A percentile compares a stretch with the other conserved stretches of the same genome.
These are phyloP conservation scores for Hanseniaspora taiwanica DNA, from an alignment of 805 yeast species.

Conservation along the genomic window DNA sequence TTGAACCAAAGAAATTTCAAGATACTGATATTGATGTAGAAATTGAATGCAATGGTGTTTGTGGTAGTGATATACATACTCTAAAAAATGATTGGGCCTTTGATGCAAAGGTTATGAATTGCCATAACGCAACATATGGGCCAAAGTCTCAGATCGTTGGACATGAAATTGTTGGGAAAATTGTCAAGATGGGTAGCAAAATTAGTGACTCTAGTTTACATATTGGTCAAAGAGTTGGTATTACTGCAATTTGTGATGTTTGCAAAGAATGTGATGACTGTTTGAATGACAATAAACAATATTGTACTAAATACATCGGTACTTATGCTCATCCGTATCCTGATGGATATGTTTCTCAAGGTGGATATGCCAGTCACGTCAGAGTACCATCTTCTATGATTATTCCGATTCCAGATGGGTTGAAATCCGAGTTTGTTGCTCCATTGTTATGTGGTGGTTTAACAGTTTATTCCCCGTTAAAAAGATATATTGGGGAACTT, in stretches of 20 bases:
- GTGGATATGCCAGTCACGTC: constrained; percentile 39
- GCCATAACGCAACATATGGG: constrained; percentile 15
- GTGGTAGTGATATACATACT: constrained; percentile 46
- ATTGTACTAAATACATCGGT: constrained; percentile 22
- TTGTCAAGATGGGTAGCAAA: constrained; percentile 26
- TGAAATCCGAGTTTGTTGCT: constrained; percentile 31
- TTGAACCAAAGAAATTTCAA: constrained; percentile 32
- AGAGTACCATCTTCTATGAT: constrained; percentile 32
- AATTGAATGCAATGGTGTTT: constrained; percentile 45
- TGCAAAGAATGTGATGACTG: constrained; percentile 31
- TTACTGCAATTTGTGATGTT: constrained; percentile 32
- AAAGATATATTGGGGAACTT: constrained; percentile 13
- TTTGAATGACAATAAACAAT: constrained; percentile 23
- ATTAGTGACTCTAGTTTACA: constrained; percentile 13
- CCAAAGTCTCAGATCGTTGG: constrained; percentile 22
- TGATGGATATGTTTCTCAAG: constrained; percentile 25
- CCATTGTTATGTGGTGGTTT: constrained; percentile 47
- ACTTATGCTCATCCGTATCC: constrained; percentile 27
- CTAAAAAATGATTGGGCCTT: constrained; percentile 35
- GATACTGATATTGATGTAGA: constrained; percentile 37
- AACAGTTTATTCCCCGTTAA: constrained; percentile 38
- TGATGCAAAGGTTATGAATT: constrained; percentile 17
- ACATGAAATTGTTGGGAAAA: constrained; percentile 21
- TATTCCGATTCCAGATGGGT: constrained; percentile 34
- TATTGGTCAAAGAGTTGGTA: constrained; percentile 36